Base-by-base conservation (phyloP, 306 rosid species). In the Amphicarpaea edgeworthii region DNA sequence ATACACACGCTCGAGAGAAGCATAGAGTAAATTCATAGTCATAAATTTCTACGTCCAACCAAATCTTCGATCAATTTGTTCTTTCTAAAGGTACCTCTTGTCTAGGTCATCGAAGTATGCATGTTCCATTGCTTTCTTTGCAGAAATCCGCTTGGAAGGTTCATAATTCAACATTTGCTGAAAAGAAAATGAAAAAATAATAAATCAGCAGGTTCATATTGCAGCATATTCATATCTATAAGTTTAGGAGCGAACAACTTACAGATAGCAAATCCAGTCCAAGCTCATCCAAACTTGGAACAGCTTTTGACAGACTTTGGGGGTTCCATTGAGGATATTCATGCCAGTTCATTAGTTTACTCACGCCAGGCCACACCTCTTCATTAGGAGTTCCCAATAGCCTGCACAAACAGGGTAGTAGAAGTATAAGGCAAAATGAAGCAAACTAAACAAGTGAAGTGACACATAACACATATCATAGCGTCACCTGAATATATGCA, bases 91-190 rank as follows among this genome's bases (percentile, higher is more conserved):
- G 23, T 71, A 5, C 12, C 75, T 63, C 58, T 82, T 82, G 75
- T 63, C 82, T 32, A 82, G 70, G 43, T 71, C 82, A 77, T 82
- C 79, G 0, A 96, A 96, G 83, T 96, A 92, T 32, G 87, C 84
- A 64, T 96, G 99, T 23, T 96, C 99, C 99, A 92, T 88, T 3
- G 98, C 98, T 80, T 87, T 90, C 93, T 96, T 92, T 0, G 98
- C 96, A 32, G 99, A 96, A 75, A 96, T 89, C 46, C 93, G 82
- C 79, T 65, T 82, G 3, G 85, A 65, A 64, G 85, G 98, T 70
- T 96, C 96, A 68, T 92, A 96, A 14, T 75, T 85, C 89, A 95
- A 70, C 99, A 95, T 92, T 87, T 95, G 85, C 97, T 93, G 88
- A 45, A 71, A 73, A 73, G 7, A 5, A 43, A 9, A 37, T 50